Conservation (phyloP, 2,329 filamentous ascomycete genomes). For the Arthrinium phaeospermum region DNA sequence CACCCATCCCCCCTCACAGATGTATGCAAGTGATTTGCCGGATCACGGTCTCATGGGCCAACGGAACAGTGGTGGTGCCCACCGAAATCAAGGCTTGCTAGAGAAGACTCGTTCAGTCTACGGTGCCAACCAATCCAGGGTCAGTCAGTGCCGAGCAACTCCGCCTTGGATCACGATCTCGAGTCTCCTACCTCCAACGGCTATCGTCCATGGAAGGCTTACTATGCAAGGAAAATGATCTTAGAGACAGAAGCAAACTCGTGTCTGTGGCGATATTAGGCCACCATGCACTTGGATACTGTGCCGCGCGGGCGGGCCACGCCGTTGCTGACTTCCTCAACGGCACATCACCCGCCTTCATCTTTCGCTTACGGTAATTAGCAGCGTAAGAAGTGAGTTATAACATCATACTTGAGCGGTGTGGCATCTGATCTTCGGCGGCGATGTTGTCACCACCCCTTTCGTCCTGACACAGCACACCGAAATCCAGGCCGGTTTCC, state of each 20-base stretch:
- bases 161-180: neutral
- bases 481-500: neutral
- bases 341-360: neutral
- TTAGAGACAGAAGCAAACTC: neutral
- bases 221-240: neutral
- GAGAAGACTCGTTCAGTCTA: neutral
- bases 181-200: neutral
- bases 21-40: conserved; percentile 7
- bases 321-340: neutral
- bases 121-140: neutral
- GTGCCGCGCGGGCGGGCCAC: neutral
- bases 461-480: neutral
- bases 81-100: neutral
- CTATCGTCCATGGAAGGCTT: neutral
- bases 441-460: neutral
- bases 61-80: neutral
- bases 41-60: neutral
- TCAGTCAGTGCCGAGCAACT: neutral
- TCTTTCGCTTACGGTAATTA: neutral
- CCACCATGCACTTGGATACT: neutral
- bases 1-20: neutral
- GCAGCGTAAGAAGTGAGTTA: neutral
- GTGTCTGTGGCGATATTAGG: neutral
- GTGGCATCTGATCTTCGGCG: neutral
- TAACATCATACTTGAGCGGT: neutral